Conservation (phyloP, 78 protist genomes). For the Pigoraptor vietnamica region DNA sequence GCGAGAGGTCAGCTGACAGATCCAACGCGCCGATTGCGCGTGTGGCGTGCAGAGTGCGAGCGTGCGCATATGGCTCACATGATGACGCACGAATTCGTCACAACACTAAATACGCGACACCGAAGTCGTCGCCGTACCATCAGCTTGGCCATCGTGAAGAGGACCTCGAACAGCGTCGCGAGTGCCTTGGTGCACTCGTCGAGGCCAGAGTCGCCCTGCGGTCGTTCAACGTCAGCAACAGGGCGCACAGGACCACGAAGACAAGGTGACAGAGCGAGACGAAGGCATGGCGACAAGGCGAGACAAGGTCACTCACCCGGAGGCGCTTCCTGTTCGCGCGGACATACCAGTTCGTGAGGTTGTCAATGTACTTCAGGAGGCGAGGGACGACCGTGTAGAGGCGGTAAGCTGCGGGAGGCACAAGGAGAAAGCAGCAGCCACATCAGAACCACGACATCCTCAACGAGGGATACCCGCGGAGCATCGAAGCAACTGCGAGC, state of each 20-base stretch:
- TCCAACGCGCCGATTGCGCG: neutral
- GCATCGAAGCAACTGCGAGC: no score
- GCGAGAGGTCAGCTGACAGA: neutral
- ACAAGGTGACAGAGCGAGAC: neutral
- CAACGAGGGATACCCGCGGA: no score
- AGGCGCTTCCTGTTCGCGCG: slow-evolving; percentile 77
- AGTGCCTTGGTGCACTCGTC: slow-evolving; percentile 62
- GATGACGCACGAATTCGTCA: neutral
- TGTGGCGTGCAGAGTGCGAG: neutral
- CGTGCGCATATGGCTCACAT: no score
- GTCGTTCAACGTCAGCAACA: neutral
- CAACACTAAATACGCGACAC: neutral
- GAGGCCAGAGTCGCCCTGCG: slow-evolving; percentile 53
- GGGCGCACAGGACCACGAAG: neutral
- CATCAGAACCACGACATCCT: no score
- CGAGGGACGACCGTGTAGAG: slow-evolving; percentile 95
- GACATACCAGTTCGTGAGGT: slow-evolving; percentile 97
- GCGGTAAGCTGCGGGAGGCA: slow-evolving; percentile 67
- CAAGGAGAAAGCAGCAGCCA: neutral
- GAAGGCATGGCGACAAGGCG: neutral
- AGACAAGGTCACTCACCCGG: slow-evolving; percentile 18
- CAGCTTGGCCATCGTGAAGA: slow-evolving; percentile 60
- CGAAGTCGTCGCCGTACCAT: slow-evolving; percentile 41
- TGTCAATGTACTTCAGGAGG: slow-evolving; percentile 74
- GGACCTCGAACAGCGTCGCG: slow-evolving; percentile 71